Evolutionary conservation across 768 basidiomycete genomes (phyloP).

Genomic region (Pholiota conissans): DNA sequence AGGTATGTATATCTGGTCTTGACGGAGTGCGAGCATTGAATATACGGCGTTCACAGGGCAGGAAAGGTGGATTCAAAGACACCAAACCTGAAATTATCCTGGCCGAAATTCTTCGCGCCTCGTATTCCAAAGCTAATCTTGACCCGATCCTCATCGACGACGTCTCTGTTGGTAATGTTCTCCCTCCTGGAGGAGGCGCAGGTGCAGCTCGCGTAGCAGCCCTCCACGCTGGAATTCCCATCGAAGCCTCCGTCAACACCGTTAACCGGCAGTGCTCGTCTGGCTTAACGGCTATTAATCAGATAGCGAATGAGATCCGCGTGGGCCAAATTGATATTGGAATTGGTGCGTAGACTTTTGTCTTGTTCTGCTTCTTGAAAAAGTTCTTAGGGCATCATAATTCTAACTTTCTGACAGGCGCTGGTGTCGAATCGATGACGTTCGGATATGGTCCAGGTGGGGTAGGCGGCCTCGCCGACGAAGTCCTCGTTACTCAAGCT

Average conservation of each 20-base stretch:
- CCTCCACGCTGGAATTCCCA: constrained; percentile 82
- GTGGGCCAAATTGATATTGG: constrained; percentile 86
- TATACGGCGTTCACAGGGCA: constrained; percentile 43
- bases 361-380: neutral
- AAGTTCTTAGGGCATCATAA: neutral
- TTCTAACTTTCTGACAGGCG: constrained; percentile 42
- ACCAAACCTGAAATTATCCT: constrained; percentile 83
- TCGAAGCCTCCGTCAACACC: constrained; percentile 72
- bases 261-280: constrained; percentile 92
- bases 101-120: constrained; percentile 72
- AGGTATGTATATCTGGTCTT: constrained; percentile 50
- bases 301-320: constrained; percentile 79
- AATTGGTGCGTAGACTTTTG: constrained; percentile 57
- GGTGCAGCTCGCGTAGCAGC: constrained; percentile 83
- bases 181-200: constrained; percentile 85
- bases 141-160: constrained; percentile 85
- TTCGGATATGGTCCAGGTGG: constrained; percentile 65
- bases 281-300: constrained; percentile 79
- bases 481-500: constrained; percentile 62
- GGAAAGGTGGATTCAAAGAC: constrained; percentile 91
- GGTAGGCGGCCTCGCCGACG: constrained; percentile 60
- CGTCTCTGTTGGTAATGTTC: constrained; percentile 84
- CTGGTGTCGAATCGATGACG: constrained; percentile 92
- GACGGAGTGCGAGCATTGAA: neutral
- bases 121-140: constrained; percentile 62